These are phyloP conservation scores for Phytophthora niederhauseri DNA, from an alignment of 352 stramenopile species.

Conservation along the genomic window DNA sequence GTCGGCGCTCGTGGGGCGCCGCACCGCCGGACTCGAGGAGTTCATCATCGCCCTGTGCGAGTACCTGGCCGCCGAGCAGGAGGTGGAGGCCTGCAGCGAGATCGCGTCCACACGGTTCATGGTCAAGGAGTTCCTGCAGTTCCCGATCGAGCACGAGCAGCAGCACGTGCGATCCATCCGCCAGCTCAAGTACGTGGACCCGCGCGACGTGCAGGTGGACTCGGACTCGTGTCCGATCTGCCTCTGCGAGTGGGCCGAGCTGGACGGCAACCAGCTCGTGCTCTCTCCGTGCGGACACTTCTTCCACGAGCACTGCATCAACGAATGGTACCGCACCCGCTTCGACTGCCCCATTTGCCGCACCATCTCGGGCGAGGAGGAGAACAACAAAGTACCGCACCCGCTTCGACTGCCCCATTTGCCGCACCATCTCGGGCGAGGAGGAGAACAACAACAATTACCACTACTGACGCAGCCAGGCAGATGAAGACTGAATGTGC, in stretches of 20 bases:
- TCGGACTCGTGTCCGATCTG: conserved; percentile 86
- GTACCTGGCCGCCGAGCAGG: conserved; percentile 60
- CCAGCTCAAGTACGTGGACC: conserved; percentile 86
- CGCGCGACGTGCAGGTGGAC: conserved; percentile 80
- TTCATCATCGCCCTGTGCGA: conserved; percentile 81
- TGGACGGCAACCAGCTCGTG: conserved; percentile 84
- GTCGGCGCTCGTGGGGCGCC: conserved; percentile 56
- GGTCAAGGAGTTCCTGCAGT: conserved; percentile 87
- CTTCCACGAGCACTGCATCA: conserved; percentile 91
- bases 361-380: conserved; percentile 70
- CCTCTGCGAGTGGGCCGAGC: conserved; percentile 81
- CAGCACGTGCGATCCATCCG: conserved; percentile 85
- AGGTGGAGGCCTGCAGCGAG: conserved; percentile 64
- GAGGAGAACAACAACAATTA: conserved; percentile 38
- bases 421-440: conserved; percentile 75
- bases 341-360: conserved; percentile 91
- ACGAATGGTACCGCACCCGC: conserved; percentile 88
- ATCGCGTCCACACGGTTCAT: conserved; percentile 71
- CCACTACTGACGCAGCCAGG: conserved; percentile 18
- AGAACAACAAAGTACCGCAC: conserved; percentile 69
- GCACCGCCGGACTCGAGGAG: conserved; percentile 73
- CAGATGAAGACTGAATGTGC: conserved; percentile 11
- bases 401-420: conserved; percentile 90
- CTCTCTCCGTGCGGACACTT: conserved; percentile 85
- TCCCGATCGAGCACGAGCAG: conserved; percentile 79